Conservation (phyloP, 1,139 yeast genomes). For the Taphrina deformans region DNA sequence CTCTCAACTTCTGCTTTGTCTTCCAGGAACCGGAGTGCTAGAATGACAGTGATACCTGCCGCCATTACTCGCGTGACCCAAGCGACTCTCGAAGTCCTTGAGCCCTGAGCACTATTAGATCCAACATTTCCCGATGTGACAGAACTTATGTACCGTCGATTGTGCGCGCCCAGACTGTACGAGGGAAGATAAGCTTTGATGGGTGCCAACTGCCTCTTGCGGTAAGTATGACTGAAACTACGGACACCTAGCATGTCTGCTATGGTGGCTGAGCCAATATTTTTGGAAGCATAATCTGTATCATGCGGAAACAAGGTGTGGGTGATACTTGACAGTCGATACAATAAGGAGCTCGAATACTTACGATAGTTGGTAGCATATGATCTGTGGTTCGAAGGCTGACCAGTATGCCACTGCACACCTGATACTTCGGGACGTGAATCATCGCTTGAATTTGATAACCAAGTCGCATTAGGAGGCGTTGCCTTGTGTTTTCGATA, state of each 20-base stretch:
- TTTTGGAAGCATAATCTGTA: neutral
- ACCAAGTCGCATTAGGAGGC: neutral
- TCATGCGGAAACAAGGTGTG: neutral
- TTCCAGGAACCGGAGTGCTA: neutral
- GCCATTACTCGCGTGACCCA: neutral
- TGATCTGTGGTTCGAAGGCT: neutral
- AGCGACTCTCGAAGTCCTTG: neutral
- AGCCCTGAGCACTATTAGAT: neutral
- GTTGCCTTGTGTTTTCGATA: neutral
- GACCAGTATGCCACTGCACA: neutral
- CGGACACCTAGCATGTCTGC: neutral
- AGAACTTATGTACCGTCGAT: neutral
- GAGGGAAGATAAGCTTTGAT: neutral
- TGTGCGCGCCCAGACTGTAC: neutral
- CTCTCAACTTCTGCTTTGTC: neutral
- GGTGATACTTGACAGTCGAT: neutral
- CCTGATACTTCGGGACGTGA: neutral
- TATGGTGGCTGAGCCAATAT: neutral
- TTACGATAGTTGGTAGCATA: constrained; percentile 10
- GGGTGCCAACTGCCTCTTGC: constrained; percentile 4
- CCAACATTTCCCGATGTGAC: neutral
- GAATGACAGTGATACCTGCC: constrained; percentile 11
- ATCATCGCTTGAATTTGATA: neutral
- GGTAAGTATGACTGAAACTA: neutral
- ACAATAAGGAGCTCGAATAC: neutral